Conservation (phyloP, 2,329 filamentous ascomycete genomes). For the Cladosporium sp. region DNA sequence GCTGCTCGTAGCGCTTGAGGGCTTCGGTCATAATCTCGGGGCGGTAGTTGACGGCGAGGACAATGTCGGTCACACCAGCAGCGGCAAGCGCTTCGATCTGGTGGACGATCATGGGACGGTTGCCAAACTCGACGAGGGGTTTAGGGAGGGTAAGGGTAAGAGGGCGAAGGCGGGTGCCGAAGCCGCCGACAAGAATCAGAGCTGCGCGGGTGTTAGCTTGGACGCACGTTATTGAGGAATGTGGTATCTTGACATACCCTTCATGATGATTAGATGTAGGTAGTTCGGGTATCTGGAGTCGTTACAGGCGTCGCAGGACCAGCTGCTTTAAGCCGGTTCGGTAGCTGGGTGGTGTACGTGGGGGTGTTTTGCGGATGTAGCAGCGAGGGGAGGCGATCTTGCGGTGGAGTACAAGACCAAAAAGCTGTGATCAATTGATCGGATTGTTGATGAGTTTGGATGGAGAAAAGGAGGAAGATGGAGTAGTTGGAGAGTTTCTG, state of each 20-base stretch:
- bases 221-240: slow-evolving; percentile 10
- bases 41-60: slow-evolving; percentile 97
- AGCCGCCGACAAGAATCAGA: slow-evolving; percentile 98
- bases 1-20: slow-evolving; percentile 87
- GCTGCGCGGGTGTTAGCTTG: slow-evolving; percentile 48
- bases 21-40: slow-evolving; percentile 96
- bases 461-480: no score
- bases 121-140: slow-evolving; percentile 95
- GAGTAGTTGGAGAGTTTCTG: no score
- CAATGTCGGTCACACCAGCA: slow-evolving; percentile 93
- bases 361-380: neutral
- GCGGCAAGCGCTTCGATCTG: slow-evolving; percentile 92
- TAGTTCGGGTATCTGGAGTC: slow-evolving; percentile 12
- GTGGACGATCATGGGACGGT: slow-evolving; percentile 98
- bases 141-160: slow-evolving; percentile 95
- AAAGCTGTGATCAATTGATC: neutral
- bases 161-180: slow-evolving; percentile 94
- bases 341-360: slow-evolving; percentile 1
- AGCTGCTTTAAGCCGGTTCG: slow-evolving; percentile 10
- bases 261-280: slow-evolving; percentile 34
- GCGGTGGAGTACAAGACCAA: slow-evolving; percentile 33
- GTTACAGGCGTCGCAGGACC: slow-evolving; percentile 7
- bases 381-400: slow-evolving; percentile 20
- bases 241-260: slow-evolving; percentile 27
- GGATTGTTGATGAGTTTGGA: no score